Evolutionary conservation across 805 yeast genomes (phyloP), one percentile per base, ranked within the genome.

Genomic region (Wickerhamiella parazyma): DNA sequence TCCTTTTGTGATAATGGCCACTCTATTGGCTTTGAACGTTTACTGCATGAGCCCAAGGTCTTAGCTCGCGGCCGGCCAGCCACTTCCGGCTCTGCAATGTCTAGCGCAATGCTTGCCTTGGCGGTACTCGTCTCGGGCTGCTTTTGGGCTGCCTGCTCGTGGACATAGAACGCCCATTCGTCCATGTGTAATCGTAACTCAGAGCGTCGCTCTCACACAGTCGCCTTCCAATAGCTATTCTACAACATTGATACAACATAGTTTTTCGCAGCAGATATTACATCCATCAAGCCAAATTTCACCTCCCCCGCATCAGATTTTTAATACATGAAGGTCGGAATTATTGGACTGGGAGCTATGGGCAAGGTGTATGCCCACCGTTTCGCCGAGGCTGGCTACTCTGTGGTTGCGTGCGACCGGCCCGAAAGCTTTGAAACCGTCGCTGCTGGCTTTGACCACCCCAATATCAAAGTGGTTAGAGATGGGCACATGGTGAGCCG

Each of bases 311-410:
- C n/a, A n/a, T n/a, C n/a, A n/a, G n/a, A n/a, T n/a, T n/a, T n/a
- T n/a, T n/a, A 21, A 12, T 28, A 28, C 31, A 36, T 36, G 28
- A 68, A 67, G 17, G 72, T 91, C 37, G 98, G 98, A 1, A 81
- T 91, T 50, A 87, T 91, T 47, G 98, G 98, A 2, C 71, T 89
- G 28, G 98, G 98, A 24, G 97, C 89, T 60, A 91, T 91, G 98
- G 98, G 98, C 6, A 65, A 74, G 29, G 63, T 91, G 54, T 91
- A 91, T 56, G 96, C 97, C 45, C 67, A 70, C 17, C 64, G 79
- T 43, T 78, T 91, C 54, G 68, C 83, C 22, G 69, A 71, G 42
- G 87, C 85, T 2, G 96, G 96, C 1, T 85, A 95, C 94, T 71
- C 59, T 53, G 64, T 53, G 5, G 40, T 50, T 36, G 94, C 93